phyloP scores from a whole-genome alignment of 768 basidiomycete species.

The Mycena pura region DNA sequence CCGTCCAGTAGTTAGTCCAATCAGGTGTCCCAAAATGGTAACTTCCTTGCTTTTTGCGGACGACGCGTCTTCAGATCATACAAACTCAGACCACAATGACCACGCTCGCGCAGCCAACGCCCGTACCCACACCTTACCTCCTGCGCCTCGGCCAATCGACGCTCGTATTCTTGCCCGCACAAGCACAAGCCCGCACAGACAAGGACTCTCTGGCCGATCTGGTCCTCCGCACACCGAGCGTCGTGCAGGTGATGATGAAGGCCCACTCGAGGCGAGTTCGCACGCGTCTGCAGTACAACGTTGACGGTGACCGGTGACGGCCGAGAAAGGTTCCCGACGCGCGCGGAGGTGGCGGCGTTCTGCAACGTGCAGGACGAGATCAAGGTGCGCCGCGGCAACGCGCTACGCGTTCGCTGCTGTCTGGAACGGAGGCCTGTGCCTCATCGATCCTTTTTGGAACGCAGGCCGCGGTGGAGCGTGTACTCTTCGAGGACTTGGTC shows the following conservation, averaged over 20 bases:
- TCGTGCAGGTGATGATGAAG: conserved; percentile 23
- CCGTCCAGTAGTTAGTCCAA: too few relatives aligned
- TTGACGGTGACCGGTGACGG: background rate
- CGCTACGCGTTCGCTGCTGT: too few relatives aligned
- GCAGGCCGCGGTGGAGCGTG: conserved; percentile 13
- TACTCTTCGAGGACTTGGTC: conserved; percentile 14
- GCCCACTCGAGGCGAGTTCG: conserved; percentile 3
- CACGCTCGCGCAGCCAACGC: too few relatives aligned
- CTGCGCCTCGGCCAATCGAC: conserved; percentile 15
- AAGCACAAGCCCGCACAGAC: background rate
- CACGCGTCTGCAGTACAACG: background rate
- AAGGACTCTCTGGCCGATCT: too few relatives aligned
- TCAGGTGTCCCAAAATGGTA: background rate
- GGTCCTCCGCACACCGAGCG: background rate
- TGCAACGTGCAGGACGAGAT: conserved; percentile 22
- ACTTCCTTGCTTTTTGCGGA: conserved; percentile 1
- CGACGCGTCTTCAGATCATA: too few relatives aligned
- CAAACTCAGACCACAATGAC: too few relatives aligned
- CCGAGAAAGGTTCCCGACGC: conserved; percentile 8
- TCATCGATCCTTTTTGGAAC: background rate
- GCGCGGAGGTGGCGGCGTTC: conserved; percentile 17
- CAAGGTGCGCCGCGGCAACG: conserved; percentile 24
- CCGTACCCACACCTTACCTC: background rate
- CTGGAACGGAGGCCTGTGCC: too few relatives aligned
- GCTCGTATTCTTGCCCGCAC: conserved; percentile 20